Evolutionary conservation across 2,329 filamentous ascomycete genomes (phyloP).

Genomic region (Beauveria asiatica): DNA sequence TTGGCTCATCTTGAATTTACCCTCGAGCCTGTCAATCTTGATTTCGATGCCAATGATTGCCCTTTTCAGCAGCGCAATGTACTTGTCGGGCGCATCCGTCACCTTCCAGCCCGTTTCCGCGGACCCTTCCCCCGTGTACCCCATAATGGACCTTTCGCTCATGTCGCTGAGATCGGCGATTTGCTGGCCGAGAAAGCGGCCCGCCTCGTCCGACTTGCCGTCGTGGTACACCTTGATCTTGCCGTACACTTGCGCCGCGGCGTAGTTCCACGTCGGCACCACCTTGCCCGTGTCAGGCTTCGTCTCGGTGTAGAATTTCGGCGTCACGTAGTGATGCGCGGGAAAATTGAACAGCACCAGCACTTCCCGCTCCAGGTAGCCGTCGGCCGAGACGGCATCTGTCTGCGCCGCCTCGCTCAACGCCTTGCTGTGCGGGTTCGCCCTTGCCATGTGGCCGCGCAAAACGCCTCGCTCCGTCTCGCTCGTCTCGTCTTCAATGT

Average conservation of each 20-base stretch:
- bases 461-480: constrained; percentile 37
- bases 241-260: constrained; percentile 56
- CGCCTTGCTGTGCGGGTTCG: constrained; percentile 56
- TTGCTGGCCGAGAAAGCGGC: constrained; percentile 40
- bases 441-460: constrained; percentile 52
- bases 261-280: constrained; percentile 64
- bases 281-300: constrained; percentile 58
- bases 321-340: constrained; percentile 56
- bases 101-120: constrained; percentile 43
- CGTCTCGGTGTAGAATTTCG: constrained; percentile 58
- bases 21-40: constrained; percentile 42
- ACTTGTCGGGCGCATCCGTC: constrained; percentile 45
- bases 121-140: constrained; percentile 27
- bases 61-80: constrained; percentile 49
- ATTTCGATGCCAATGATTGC: constrained; percentile 55
- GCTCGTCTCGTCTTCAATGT: constrained; percentile 34
- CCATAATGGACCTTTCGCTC: constrained; percentile 48
- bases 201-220: constrained; percentile 34
- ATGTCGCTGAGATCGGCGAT: constrained; percentile 43
- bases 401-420: constrained; percentile 39
- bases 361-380: constrained; percentile 43
- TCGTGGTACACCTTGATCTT: constrained; percentile 45
- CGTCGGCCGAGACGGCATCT: constrained; percentile 13
- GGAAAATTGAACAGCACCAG: constrained; percentile 53
- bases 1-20: constrained; percentile 62